Evolutionary conservation across 176 grass and related monocot genomes (phyloP).

Genomic region (Pontederia crassipes): DNA sequence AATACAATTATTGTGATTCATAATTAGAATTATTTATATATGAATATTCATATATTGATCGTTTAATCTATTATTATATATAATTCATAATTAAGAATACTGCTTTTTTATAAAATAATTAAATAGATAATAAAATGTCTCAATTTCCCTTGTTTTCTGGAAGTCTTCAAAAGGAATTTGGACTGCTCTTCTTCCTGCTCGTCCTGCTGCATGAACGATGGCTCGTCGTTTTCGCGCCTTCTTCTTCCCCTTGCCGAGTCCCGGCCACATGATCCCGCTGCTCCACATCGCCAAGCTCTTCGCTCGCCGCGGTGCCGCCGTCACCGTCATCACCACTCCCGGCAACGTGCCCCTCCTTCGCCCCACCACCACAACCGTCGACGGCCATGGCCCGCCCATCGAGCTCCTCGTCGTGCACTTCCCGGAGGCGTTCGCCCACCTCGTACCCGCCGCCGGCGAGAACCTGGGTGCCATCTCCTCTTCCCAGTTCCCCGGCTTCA

Average conservation of each 20-base stretch:
- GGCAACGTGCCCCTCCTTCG: slow-evolving; percentile 17
- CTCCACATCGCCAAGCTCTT: slow-evolving; percentile 31
- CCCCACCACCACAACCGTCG: slow-evolving; percentile 2
- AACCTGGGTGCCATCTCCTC: not conserved
- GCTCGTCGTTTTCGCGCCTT: slow-evolving; percentile 9
- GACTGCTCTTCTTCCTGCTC: too few relatives aligned
- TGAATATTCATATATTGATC: too few relatives aligned
- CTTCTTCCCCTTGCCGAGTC: slow-evolving; percentile 25
- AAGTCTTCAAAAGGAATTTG: too few relatives aligned
- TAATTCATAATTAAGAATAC: too few relatives aligned
- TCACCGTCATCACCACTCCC: slow-evolving; percentile 38
- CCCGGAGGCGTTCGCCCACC: slow-evolving; percentile 9
- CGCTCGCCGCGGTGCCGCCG: slow-evolving; percentile 24
- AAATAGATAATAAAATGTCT: too few relatives aligned
- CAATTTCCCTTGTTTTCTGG: too few relatives aligned
- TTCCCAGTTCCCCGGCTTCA: not conserved
- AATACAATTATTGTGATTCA: too few relatives aligned
- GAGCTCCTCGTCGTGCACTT: slow-evolving; percentile 36
- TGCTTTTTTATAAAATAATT: too few relatives aligned
- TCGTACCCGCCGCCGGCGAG: slow-evolving; percentile 12
- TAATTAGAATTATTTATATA: too few relatives aligned
- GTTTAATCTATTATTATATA: too few relatives aligned
- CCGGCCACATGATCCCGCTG: slow-evolving; percentile 30
- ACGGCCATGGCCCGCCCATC: slow-evolving; percentile 7
- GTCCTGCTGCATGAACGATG: not conserved